Base-by-base conservation (phyloP, 306 rosid species). In the Ceratonia siliqua region DNA sequence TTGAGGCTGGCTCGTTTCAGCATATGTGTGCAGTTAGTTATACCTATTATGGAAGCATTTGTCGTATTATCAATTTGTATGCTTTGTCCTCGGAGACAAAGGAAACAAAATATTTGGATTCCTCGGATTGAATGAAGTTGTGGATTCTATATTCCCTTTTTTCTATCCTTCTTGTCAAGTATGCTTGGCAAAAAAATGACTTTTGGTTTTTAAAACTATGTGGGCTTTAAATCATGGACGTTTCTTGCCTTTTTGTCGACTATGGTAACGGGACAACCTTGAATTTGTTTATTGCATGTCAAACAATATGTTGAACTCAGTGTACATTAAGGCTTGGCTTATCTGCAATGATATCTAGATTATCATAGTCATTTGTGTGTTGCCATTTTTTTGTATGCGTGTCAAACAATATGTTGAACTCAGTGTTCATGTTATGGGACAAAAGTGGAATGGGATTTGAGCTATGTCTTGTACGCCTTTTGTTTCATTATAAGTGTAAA, bases 251-350 rank as follows among this genome's bases (percentile, higher is more conserved):
- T 39, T 18, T 65, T 76, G 48, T 53, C 65, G 4, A 17, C 24
- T 21, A 2, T 3, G 6, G 13, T 9, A 45, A 45, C 15, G 52
- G 8, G 27, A 30, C 50, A 30, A 8, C 36, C 27, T 45, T 56
- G 81, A 46, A 45, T 77, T 48, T 32, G 22, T 54, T 71, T 32
- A 17, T 43, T 43, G 41, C 58, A 28, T 55, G 73, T 68, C 59
- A 65, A 42, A 65, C 38, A 42, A 8, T 5, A 46, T 14, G 22
- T 25, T 13, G 11, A 24, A 24, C 6, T n/a, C 22, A 22, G 11
- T 12, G 24, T 8, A 30, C 8, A 32, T 43, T 65, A 42, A 65
- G 24, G 24, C 13, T 39, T 43, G 67, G 8, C n/a, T 22, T 13
- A 39, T 63, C 20, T 65, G 71, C 55, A 5, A 4, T 25, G 27